Evolutionary conservation across 108 stramenopile genomes (phyloP).

Genomic region (Licmophora abbreviata): DNA sequence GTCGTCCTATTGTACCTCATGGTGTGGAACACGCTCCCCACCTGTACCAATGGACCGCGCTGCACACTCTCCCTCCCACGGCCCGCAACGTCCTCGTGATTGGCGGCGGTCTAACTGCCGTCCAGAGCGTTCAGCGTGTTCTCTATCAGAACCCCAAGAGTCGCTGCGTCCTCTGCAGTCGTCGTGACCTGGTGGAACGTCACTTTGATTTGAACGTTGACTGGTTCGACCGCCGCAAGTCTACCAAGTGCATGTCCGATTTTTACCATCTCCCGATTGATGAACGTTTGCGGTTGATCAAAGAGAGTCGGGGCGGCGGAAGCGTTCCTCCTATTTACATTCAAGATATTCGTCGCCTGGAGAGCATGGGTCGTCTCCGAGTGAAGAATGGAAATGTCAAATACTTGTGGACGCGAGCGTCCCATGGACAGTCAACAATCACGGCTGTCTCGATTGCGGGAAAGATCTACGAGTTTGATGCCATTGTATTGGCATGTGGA

Average conservation of each 20-base stretch:
- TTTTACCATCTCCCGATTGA: slow-evolving; percentile 44
- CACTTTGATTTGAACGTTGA: slow-evolving; percentile 54
- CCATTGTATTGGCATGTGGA: slow-evolving; percentile 52
- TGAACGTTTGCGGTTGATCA: slow-evolving; percentile 19
- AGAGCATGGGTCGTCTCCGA: background rate
- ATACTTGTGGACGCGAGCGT: no score
- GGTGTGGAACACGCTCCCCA: slow-evolving; percentile 6
- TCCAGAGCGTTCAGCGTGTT: slow-evolving; percentile 41
- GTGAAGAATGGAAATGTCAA: background rate
- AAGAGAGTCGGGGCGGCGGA: slow-evolving; percentile 43
- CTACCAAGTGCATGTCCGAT: slow-evolving; percentile 33
- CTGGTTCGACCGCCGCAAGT: slow-evolving; percentile 55
- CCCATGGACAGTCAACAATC: no score
- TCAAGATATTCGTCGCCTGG: slow-evolving; percentile 17
- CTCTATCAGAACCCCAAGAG: slow-evolving; percentile 1
- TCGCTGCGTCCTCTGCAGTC: slow-evolving; percentile 36
- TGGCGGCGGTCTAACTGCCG: slow-evolving; percentile 69
- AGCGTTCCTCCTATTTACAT: slow-evolving; percentile 65
- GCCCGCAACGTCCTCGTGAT: slow-evolving; percentile 33
- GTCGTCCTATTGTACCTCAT: slow-evolving; percentile 28
- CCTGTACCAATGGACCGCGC: slow-evolving; percentile 8
- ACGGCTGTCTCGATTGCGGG: background rate
- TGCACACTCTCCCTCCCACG: background rate
- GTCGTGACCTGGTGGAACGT: slow-evolving; percentile 42
- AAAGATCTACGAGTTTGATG: slow-evolving; percentile 16